Conservation (phyloP, 805 yeast species). For the Brettanomyces nanus region DNA sequence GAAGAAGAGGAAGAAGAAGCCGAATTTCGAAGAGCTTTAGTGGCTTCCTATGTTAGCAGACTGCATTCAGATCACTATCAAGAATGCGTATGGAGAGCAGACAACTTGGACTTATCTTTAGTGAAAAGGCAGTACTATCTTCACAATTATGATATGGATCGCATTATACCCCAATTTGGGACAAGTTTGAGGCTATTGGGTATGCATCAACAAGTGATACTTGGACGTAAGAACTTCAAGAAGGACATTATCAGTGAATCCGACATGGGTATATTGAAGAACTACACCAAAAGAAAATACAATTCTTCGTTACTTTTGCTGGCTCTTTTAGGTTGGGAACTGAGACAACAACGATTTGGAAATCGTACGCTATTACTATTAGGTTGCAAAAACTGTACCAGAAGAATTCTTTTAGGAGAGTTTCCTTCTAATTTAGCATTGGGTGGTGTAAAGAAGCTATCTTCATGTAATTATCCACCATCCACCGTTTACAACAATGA, state of each 20-base stretch:
- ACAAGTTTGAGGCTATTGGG: slow-evolving; percentile 10
- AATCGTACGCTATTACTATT: slow-evolving; percentile 21
- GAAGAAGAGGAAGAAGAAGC: slow-evolving; percentile 17
- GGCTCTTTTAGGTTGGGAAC: slow-evolving; percentile 30
- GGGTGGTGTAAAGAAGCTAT: slow-evolving; percentile 12
- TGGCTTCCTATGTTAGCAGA: slow-evolving; percentile 19
- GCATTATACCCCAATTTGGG: slow-evolving; percentile 15
- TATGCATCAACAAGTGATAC: slow-evolving; percentile 8
- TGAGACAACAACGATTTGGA: slow-evolving; percentile 21
- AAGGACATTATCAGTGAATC: slow-evolving; percentile 6
- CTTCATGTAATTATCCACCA: slow-evolving; percentile 23
- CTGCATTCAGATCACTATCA: slow-evolving; percentile 22
- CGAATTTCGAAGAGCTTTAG: slow-evolving; percentile 16
- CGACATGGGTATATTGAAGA: slow-evolving; percentile 6
- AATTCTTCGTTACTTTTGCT: slow-evolving; percentile 11
- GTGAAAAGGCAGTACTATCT: slow-evolving; percentile 20
- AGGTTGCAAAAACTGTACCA: slow-evolving; percentile 27
- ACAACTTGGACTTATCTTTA: slow-evolving; percentile 9
- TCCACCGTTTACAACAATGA: slow-evolving; percentile 7
- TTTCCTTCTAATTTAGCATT: slow-evolving; percentile 1
- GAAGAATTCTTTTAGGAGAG: slow-evolving; percentile 25
- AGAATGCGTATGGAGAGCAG: slow-evolving; percentile 19
- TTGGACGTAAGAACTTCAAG: slow-evolving; percentile 10
- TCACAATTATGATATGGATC: slow-evolving; percentile 19
- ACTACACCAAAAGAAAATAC: slow-evolving; percentile 7